Percentiles rank a stretch among this genome's conserved stretches.
Evolutionary conservation across 441 rosid species (phyloP).

Genomic region (Pelargonium fulgidum): DNA sequence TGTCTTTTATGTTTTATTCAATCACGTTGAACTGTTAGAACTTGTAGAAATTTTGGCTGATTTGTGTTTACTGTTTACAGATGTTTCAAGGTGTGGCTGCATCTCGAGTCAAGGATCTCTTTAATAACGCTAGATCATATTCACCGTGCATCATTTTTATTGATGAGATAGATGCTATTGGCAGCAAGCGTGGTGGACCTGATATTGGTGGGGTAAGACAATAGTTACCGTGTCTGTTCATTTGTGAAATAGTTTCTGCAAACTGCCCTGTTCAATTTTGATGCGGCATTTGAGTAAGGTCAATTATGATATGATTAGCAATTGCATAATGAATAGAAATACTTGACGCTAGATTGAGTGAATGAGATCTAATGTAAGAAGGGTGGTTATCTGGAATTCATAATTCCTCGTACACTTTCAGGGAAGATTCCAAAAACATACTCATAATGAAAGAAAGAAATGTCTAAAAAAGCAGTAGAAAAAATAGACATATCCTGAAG

Average conservation of each 20-base stretch:
- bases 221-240: not conserved
- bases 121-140: constrained; percentile 82
- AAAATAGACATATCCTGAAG: no score
- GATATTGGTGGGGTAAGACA: constrained; percentile 93
- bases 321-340: not conserved
- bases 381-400: not conserved
- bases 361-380: not conserved
- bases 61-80: constrained; percentile 32
- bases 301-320: not conserved
- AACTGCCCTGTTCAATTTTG: not conserved
- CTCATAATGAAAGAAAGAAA: no score
- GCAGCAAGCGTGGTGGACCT: constrained; percentile 97
- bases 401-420: not conserved
- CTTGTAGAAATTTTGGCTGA: constrained; percentile 17
- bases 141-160: constrained; percentile 91
- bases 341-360: not conserved
- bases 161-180: constrained; percentile 98
- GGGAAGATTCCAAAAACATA: no score
- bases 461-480: no score
- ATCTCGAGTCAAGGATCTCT: constrained; percentile 97
- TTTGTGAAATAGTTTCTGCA: constrained; percentile 7
- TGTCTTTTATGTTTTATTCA: not conserved
- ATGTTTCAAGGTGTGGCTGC: constrained; percentile 99
- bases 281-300: not conserved
- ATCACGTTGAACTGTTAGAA: constrained; percentile 8